Percentiles rank a stretch among this genome's conserved stretches.
These are phyloP conservation scores for Leishmania arabica DNA, from an alignment of 208 protist genomes.

Conservation along the genomic window DNA sequence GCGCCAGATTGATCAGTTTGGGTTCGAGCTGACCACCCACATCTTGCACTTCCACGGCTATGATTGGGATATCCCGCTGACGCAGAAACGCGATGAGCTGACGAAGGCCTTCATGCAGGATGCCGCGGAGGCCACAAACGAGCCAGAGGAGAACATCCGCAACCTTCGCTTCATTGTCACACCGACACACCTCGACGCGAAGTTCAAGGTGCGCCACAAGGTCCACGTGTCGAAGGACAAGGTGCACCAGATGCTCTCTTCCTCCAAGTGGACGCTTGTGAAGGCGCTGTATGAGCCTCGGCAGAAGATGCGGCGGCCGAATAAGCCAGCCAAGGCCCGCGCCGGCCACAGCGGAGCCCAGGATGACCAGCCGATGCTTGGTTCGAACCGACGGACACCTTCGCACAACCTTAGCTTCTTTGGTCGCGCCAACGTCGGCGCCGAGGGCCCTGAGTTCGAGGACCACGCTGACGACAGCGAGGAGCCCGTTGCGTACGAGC, in stretches of 20 bases:
- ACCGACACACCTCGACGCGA: slow-evolving; percentile 43
- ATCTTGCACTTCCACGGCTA: slow-evolving; percentile 60
- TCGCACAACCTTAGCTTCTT: slow-evolving; percentile 56
- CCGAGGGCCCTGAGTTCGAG: slow-evolving; percentile 52
- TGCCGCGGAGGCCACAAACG: slow-evolving; percentile 43
- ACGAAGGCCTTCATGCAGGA: slow-evolving; percentile 54
- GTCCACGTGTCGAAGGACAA: slow-evolving; percentile 36
- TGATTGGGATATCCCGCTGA: slow-evolving; percentile 74
- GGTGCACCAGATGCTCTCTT: slow-evolving; percentile 55
- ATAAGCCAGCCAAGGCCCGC: not conserved
- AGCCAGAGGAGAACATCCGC: slow-evolving; percentile 52
- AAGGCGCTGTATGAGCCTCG: slow-evolving; percentile 65
- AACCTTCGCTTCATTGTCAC: slow-evolving; percentile 66
- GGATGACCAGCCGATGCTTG: slow-evolving; percentile 25
- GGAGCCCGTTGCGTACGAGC: slow-evolving; percentile 52
- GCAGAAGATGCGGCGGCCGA: slow-evolving; percentile 36
- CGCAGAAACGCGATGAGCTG: slow-evolving; percentile 53
- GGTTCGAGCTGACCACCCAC: slow-evolving; percentile 72
- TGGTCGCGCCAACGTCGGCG: slow-evolving; percentile 47
- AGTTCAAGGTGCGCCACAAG: slow-evolving; percentile 65
- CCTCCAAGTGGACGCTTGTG: slow-evolving; percentile 36
- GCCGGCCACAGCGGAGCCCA: not conserved
- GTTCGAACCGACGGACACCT: slow-evolving; percentile 18
- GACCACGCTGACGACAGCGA: slow-evolving; percentile 53
- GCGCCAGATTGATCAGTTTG: slow-evolving; percentile 64